phyloP scores from a whole-genome alignment of 805 yeast genomes.

The Brettanomyces naardenensis region DNA sequence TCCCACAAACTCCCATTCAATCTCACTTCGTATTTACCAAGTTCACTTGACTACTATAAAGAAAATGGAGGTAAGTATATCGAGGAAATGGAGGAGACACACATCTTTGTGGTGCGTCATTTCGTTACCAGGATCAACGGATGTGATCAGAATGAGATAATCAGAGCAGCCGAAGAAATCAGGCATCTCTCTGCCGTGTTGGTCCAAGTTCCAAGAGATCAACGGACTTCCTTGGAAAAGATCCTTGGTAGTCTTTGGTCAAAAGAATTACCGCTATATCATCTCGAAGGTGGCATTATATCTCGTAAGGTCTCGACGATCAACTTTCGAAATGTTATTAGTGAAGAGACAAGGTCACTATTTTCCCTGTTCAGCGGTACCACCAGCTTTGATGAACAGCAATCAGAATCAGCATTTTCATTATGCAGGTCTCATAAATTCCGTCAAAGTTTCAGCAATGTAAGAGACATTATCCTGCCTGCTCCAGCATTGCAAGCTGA shows the following conservation, averaged over 20 bases:
- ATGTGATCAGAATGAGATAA: not conserved
- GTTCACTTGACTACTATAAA: conserved; percentile 5
- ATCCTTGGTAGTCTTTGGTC: conserved; percentile 1
- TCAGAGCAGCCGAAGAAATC: not conserved
- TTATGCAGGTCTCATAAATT: no score
- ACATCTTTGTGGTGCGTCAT: conserved; percentile 3
- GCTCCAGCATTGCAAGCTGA: no score
- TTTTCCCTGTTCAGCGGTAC: conserved; percentile 3
- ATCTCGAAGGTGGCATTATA: not conserved
- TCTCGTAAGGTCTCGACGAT: not conserved
- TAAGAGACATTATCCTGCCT: no score
- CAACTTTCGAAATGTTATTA: not conserved
- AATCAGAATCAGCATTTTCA: no score
- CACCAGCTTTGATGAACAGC: no score
- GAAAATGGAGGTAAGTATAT: not conserved
- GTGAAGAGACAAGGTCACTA: conserved; percentile 1
- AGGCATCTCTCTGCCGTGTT: not conserved
- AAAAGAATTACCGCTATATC: conserved; percentile 1
- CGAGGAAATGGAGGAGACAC: not conserved
- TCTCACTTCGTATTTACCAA: not conserved
- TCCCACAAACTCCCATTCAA: not conserved
- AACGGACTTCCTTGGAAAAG: conserved; percentile 1
- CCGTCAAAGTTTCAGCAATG: no score
- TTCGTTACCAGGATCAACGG: conserved; percentile 2
- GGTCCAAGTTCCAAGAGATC: not conserved